Conservation (phyloP, 2,329 filamentous ascomycete species). For the Lasiodiplodia citricola region DNA sequence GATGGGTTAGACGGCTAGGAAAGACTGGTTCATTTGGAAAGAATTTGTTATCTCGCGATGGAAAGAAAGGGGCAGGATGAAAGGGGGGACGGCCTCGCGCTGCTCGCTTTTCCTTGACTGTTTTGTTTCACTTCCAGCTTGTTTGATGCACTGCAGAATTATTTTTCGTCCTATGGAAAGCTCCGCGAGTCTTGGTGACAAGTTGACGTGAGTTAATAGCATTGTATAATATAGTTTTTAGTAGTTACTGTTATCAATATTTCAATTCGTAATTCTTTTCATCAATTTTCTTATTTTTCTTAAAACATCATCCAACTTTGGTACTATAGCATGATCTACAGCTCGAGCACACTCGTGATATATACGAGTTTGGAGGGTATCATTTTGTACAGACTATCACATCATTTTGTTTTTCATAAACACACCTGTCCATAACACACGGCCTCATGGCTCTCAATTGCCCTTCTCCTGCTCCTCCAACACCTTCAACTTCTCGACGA, state of each 20-base stretch:
- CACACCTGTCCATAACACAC: background rate
- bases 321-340: too few relatives aligned
- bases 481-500: conserved; percentile 51
- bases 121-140: background rate
- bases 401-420: background rate
- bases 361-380: background rate
- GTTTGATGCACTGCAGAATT: background rate
- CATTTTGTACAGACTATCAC: background rate
- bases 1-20: conserved; percentile 14
- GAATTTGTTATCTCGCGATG: conserved; percentile 5
- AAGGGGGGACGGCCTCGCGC: background rate
- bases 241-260: too few relatives aligned
- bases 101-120: background rate
- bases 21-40: conserved; percentile 15
- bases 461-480: conserved; percentile 32
- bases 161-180: background rate
- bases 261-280: background rate
- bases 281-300: background rate
- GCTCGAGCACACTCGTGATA: background rate
- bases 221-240: conserved; percentile 1
- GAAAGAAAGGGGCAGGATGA: background rate
- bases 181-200: background rate
- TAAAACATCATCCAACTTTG: too few relatives aligned
- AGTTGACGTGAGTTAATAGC: background rate
- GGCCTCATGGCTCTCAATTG: background rate